Base-by-base conservation (phyloP, 1,139 yeast species). In the Debaryomyces robertsiae region DNA sequence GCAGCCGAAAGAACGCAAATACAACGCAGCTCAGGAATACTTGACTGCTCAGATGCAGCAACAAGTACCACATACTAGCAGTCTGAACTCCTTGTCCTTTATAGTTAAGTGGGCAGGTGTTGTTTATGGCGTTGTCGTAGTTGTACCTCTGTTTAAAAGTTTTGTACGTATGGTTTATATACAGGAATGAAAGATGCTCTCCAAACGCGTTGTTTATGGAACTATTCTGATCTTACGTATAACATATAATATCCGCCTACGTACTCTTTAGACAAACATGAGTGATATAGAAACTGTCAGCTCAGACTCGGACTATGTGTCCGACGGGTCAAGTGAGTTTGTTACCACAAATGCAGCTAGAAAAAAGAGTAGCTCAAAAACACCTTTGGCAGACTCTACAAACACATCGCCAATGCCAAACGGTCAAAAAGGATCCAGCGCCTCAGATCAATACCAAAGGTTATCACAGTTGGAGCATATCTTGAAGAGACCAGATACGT, bases 401-500 rank as follows among this genome's bases (percentile, higher is more conserved):
- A 57, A 60, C 43, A 54, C 51, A 11, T 23, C 44, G 11, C 36
- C 39, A 10, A 39, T 52, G 2, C 44, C 47, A 3, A 32, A 39
- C 25, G 30, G 30, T 6, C 36, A 42, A 19, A 42, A 39, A 9
- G 39, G 37, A 10, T 27, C 46, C 23, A 61, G 53, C 17, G 77
- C 77, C 4, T 84, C 96, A 6, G 86, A 85, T 39, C 93, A 88
- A 54, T 94, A 94, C 65, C 98, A 93, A 63, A 87, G 87, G 65
- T 81, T 94, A 41, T 84, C 97, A 3, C 98, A 91, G 65, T 73
- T 94, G 54, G 98, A 94, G 59, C 99, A 94, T 75, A 93, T 94
- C 47, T 73, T 94, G 57, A 90, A 90, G 63, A 84, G 99, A 64
- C 99, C 99, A 1, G 99, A 94, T 60, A 93, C 98, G 11, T 94